A percentile compares a stretch with the other conserved stretches of the same genome.
phyloP scores from a whole-genome alignment of 495 filamentous ascomycete genomes.

The Tuber calosporum region DNA sequence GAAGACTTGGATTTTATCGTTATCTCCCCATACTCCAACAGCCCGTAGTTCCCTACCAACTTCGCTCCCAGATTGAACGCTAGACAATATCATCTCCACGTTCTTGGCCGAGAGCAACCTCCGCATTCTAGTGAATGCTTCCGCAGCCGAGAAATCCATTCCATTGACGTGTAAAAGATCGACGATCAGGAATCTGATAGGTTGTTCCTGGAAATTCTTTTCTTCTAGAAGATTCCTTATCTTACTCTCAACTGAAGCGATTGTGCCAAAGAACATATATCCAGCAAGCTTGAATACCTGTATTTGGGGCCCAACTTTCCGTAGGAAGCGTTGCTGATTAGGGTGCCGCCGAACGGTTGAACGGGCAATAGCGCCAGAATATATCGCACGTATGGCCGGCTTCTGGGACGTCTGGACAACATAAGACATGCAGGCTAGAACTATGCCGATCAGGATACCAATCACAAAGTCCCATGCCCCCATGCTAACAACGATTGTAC shows the following conservation, averaged over 20 bases:
- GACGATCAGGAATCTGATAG: constrained; percentile 83
- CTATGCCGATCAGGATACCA: constrained; percentile 84
- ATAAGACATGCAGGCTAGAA: constrained; percentile 80
- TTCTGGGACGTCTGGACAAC: constrained; percentile 86
- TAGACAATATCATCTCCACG: constrained; percentile 73
- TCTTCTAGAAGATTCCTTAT: constrained; percentile 75
- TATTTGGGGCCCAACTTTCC: constrained; percentile 76
- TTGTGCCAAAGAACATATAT: constrained; percentile 94
- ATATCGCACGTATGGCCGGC: constrained; percentile 77
- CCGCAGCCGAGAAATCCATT: constrained; percentile 89
- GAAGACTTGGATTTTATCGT: constrained; percentile 65
- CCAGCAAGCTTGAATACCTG: constrained; percentile 83
- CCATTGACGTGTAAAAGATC: constrained; percentile 86
- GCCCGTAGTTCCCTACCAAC: constrained; percentile 70
- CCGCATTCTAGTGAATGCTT: constrained; percentile 87
- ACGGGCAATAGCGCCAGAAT: constrained; percentile 75
- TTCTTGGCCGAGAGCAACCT: constrained; percentile 64
- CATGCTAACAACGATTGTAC: constrained; percentile 93
- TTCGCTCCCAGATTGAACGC: constrained; percentile 62
- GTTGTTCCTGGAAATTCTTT: constrained; percentile 63
- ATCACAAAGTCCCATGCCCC: constrained; percentile 92
- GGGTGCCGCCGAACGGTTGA: constrained; percentile 88
- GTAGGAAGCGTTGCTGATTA: constrained; percentile 77
- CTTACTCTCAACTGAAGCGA: constrained; percentile 83
- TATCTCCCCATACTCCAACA: constrained; percentile 66